Evolutionary conservation across 2,329 filamentous ascomycete species (phyloP).

Genomic region (Colletotrichum endophyticum): DNA sequence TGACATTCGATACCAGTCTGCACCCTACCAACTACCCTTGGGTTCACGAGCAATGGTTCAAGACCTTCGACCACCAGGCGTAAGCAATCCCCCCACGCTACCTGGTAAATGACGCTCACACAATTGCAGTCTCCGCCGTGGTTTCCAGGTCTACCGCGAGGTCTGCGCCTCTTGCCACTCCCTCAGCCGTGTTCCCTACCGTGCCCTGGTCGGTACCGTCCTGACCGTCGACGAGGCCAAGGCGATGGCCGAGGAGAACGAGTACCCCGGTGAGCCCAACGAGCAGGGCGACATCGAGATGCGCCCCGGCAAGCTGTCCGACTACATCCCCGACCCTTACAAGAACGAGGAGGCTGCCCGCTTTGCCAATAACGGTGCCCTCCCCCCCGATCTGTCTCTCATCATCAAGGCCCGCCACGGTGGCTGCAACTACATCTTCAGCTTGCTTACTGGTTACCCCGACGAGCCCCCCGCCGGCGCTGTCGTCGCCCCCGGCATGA

Average conservation of each 20-base stretch:
- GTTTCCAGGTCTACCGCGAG: conserved; percentile 99
- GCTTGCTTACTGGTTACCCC: conserved; percentile 93
- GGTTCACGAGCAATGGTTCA: conserved; percentile 90
- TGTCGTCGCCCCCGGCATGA: conserved; percentile 83
- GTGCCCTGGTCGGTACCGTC: conserved; percentile 85
- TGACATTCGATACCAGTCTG: conserved; percentile 62
- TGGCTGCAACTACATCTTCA: conserved; percentile 99
- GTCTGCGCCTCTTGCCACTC: conserved; percentile 99
- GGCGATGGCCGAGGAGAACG: conserved; percentile 94
- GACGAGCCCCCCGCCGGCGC: conserved; percentile 94
- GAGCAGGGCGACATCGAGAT: conserved; percentile 98
- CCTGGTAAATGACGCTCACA: conserved; percentile 13
- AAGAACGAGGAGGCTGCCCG: conserved; percentile 99
- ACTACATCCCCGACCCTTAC: conserved; percentile 94
- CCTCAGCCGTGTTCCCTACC: conserved; percentile 91
- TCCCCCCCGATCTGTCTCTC: conserved; percentile 95
- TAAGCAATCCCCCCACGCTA: conserved; percentile 55
- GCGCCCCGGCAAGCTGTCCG: conserved; percentile 96
- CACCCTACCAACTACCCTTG: conserved; percentile 93
- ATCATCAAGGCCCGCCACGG: conserved; percentile 98
- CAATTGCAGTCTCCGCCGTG: conserved; percentile 83
- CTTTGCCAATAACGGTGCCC: conserved; percentile 96
- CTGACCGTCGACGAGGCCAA: conserved; percentile 99
- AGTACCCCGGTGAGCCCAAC: conserved; percentile 98
- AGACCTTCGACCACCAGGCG: conserved; percentile 97